Conservation (phyloP, 2,329 filamentous ascomycete species). For the Acarospora socialis region DNA sequence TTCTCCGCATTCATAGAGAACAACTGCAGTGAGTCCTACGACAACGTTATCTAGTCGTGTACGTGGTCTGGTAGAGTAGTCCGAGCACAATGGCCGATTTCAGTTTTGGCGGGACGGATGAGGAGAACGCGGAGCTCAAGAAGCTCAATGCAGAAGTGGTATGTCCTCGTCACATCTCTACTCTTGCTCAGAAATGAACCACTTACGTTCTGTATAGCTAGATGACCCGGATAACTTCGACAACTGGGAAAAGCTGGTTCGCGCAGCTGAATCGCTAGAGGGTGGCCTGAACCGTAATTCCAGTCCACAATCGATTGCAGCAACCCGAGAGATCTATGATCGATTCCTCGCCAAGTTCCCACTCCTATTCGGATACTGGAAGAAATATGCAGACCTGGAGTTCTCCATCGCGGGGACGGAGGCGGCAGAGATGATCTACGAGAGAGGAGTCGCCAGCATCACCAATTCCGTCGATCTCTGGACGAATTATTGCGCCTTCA, state of each 20-base stretch:
- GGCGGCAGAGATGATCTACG: conserved; percentile 95
- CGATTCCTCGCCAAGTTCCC: conserved; percentile 89
- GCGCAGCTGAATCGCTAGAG: conserved; percentile 69
- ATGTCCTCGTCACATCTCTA: conserved; percentile 25
- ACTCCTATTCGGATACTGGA: conserved; percentile 96
- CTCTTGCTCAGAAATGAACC: background rate
- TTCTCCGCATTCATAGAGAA: too few species aligned
- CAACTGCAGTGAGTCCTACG: too few species aligned
- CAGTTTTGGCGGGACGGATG: conserved; percentile 58
- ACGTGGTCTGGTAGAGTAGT: too few species aligned
- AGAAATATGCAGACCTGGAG: conserved; percentile 96
- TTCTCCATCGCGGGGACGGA: conserved; percentile 95
- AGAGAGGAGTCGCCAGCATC: conserved; percentile 86
- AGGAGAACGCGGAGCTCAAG: conserved; percentile 70
- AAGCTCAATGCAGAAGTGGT: conserved; percentile 68
- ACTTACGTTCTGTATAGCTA: conserved; percentile 26
- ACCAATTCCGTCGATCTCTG: conserved; percentile 90
- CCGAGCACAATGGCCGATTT: conserved; percentile 59
- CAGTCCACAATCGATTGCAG: conserved; percentile 79
- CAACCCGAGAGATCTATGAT: conserved; percentile 78
- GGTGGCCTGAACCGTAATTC: conserved; percentile 94
- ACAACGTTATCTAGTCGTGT: too few species aligned
- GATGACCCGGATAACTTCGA: conserved; percentile 83
- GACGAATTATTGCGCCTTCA: conserved; percentile 96
- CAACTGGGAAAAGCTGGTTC: conserved; percentile 83